Percentiles rank a stretch among this genome's conserved stretches.
phyloP scores from a whole-genome alignment of 2,329 filamentous ascomycete species.

The Beauveria rudraprayagi region DNA sequence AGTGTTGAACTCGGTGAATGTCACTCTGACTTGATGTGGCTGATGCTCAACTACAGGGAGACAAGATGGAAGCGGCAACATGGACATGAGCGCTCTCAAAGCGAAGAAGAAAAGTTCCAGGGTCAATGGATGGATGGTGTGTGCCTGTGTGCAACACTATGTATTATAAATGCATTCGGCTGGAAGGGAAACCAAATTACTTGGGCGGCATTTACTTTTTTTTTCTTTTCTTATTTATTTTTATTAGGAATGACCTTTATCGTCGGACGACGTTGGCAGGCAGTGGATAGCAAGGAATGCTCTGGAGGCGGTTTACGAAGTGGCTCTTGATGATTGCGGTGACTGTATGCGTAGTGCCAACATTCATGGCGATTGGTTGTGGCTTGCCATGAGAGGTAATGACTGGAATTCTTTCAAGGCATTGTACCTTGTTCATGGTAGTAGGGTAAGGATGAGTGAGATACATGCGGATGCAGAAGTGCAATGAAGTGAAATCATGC shows the following conservation, averaged over 20 bases:
- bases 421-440: too few species aligned
- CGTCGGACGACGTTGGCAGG: background rate
- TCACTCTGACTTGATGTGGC: background rate
- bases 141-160: constrained; percentile 7
- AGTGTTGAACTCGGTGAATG: background rate
- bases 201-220: constrained; percentile 3
- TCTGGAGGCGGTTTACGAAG: too few species aligned
- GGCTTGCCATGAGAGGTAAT: too few species aligned
- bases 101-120: background rate
- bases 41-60: background rate
- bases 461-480: too few species aligned
- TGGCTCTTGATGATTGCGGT: too few species aligned
- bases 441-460: too few species aligned
- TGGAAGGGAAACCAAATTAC: background rate
- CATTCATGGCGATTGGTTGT: too few species aligned
- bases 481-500: too few species aligned
- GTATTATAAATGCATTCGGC: constrained; percentile 9
- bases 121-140: background rate
- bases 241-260: background rate
- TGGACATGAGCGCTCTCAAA: background rate
- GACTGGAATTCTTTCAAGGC: too few species aligned
- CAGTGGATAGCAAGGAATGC: background rate
- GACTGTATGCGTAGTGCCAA: too few species aligned
- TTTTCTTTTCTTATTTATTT: background rate
- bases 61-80: background rate